A percentile compares a stretch with the other conserved stretches of the same genome.
Conservation (phyloP, 768 basidiomycete genomes). For the Mycena filopes region DNA sequence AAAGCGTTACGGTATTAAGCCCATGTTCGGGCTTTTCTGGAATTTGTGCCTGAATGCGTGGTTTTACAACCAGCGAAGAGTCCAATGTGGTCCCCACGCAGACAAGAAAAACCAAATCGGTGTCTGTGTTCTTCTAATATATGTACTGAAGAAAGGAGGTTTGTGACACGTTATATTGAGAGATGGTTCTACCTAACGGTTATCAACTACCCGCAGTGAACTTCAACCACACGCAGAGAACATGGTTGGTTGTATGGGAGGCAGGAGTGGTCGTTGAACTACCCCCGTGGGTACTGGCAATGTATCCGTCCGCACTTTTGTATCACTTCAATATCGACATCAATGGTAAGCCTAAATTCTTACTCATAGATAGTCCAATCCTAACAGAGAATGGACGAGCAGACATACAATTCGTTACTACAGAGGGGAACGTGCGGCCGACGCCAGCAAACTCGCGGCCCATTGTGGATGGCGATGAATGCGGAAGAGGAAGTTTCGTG, state of each 20-base stretch:
- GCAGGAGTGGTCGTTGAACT: constrained; percentile 43
- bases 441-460: neutral
- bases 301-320: constrained; percentile 46
- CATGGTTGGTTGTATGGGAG: constrained; percentile 50
- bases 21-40: neutral
- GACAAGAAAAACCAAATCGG: neutral
- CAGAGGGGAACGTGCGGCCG: neutral
- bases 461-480: neutral
- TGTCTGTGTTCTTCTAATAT: neutral
- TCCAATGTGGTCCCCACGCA: neutral
- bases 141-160: neutral
- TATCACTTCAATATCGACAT: constrained; percentile 48
- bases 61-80: neutral
- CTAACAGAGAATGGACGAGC: too few relatives aligned
- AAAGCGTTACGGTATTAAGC: neutral
- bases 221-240: constrained; percentile 36
- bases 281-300: constrained; percentile 40
- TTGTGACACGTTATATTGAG: neutral
- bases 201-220: neutral
- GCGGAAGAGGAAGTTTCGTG: neutral
- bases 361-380: too few relatives aligned
- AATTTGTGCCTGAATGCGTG: neutral
- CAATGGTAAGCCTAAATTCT: constrained; percentile 24
- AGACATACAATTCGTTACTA: neutral
- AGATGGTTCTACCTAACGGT: accelerated